Evolutionary conservation across 108 stramenopile genomes (phyloP), one percentile per base, ranked within the genome.

Genomic region (Nitzschia sp.): DNA sequence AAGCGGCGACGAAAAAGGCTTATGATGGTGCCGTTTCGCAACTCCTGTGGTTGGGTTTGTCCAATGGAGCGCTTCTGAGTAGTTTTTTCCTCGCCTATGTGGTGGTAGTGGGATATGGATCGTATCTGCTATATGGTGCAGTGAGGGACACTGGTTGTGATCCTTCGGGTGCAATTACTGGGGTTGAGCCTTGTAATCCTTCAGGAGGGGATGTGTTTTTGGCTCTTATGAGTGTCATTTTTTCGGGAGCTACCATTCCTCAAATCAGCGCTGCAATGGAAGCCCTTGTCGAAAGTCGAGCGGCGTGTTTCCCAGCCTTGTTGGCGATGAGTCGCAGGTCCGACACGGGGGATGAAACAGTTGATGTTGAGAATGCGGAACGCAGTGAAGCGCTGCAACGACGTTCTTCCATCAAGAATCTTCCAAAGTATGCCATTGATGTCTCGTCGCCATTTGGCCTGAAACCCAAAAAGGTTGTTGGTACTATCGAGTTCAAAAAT

Each of bases 401-500:
- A 29, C 17, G 64, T 28, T 31, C 30, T 21, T 30, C 23, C 3
- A 19, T 35, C 26, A 3, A 11, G 24, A 6, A 18, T 45, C 42
- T 63, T 27, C 65, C 65, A 1, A 32, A 66, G 29, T 66, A 66
- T 34, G 9, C 21, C 27, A 66, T 66, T 60, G 89, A 90, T 45
- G 72, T 86, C n/a, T 71, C 80, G n/a, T 88, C 85, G 27, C 29
- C 46, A 1, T 45, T 21, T 25, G 89, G 89, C 29, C 33, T 57
- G 28, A 83, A 85, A 34, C 80, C 80, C 2, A 23, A 34, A 18
- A 58, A 23, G 9, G 46, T 88, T 13, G 38, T 54, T 0, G 90
- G 86, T 24, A 54, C 32, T 18, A 70, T 90, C 32, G 56, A 46
- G 11, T 90, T 90, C 54, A 38, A 74, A 0, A 67, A 79, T 47